phyloP scores from a whole-genome alignment of 345 rosid genomes.

The Ailanthus altissimus region DNA sequence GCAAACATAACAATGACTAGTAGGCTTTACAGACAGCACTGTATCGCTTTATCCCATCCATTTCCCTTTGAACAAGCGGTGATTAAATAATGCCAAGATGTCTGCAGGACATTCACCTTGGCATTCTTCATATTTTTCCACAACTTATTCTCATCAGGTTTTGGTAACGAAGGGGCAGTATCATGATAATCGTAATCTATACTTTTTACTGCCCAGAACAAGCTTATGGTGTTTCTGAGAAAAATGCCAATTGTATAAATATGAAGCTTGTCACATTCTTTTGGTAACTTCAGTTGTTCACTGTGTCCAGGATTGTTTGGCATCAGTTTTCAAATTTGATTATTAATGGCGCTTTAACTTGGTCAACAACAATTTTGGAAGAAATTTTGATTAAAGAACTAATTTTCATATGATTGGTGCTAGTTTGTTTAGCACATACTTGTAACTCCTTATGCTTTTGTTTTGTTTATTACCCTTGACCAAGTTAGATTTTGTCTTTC shows the following conservation, averaged over 20 bases:
- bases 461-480: not conserved
- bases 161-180: not conserved
- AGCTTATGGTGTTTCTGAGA: not conserved
- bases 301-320: not conserved
- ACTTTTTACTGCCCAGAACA: not conserved
- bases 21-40: not conserved
- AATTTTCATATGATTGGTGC: not conserved
- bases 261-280: not conserved
- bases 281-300: not conserved
- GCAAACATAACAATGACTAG: not conserved
- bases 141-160: not conserved
- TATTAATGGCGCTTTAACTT: not conserved
- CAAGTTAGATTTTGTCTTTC: not conserved
- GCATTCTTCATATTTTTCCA: not conserved
- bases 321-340: not conserved
- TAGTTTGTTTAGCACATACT: not conserved
- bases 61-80: not conserved
- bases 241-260: not conserved
- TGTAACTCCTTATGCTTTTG: not conserved
- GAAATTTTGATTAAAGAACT: not conserved
- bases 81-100: not conserved
- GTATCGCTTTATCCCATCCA: not conserved
- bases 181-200: not conserved
- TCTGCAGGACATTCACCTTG: not conserved
- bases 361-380: not conserved